phyloP scores from a whole-genome alignment of 371 early-diverging fungal species.

The Blastocladiella emersonii region DNA sequence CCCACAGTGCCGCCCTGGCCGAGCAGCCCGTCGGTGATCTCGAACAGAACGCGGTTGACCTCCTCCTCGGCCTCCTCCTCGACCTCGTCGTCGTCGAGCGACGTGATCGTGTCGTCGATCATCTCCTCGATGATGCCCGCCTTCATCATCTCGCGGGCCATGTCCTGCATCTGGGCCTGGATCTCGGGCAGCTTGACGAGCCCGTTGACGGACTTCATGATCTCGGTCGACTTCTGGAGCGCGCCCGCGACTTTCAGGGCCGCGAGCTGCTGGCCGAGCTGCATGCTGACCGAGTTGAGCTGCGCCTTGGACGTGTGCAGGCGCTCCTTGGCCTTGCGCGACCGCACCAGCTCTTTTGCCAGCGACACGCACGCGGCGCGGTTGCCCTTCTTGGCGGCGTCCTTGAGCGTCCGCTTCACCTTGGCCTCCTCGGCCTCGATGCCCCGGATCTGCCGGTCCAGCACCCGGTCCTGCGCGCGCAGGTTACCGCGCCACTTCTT shows the following conservation, averaged over 20 bases:
- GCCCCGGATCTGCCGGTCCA: slow-evolving; percentile 65
- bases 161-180: slow-evolving; percentile 64
- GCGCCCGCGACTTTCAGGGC: slow-evolving; percentile 72
- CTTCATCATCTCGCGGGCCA: slow-evolving; percentile 91
- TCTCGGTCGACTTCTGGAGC: slow-evolving; percentile 70
- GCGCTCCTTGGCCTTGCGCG: slow-evolving; percentile 62
- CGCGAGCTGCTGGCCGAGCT: slow-evolving; percentile 79
- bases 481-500: slow-evolving; percentile 81
- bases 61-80: slow-evolving; percentile 92
- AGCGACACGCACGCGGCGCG: slow-evolving; percentile 53
- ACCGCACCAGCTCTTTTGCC: slow-evolving; percentile 73
- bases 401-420: slow-evolving; percentile 60
- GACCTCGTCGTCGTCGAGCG: slow-evolving; percentile 71
- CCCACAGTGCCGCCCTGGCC: slow-evolving; percentile 51
- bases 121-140: slow-evolving; percentile 92
- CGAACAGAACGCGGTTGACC: slow-evolving; percentile 73
- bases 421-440: slow-evolving; percentile 75
- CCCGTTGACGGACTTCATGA: slow-evolving; percentile 79
- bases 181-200: slow-evolving; percentile 75
- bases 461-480: slow-evolving; percentile 68
- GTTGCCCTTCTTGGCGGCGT: slow-evolving; percentile 78
- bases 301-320: slow-evolving; percentile 81
- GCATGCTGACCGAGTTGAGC: slow-evolving; percentile 78
- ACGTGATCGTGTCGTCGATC: slow-evolving; percentile 79
- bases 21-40: slow-evolving; percentile 68